phyloP scores from a whole-genome alignment of 202 grass and related monocot species.

The Setaria viridis region DNA sequence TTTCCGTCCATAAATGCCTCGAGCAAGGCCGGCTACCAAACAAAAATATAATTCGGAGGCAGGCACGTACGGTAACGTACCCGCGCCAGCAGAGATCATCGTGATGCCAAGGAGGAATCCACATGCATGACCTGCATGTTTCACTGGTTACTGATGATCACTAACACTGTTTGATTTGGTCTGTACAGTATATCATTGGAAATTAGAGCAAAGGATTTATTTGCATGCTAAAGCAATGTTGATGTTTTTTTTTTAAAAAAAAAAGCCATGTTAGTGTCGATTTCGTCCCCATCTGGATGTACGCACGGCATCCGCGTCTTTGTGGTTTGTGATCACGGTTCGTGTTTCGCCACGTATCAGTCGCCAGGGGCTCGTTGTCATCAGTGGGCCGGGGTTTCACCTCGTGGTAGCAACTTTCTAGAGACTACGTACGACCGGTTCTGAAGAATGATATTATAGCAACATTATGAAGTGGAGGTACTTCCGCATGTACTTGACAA shows the following conservation, averaged over 20 bases:
- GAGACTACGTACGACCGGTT: neutral
- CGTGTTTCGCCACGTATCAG: no score
- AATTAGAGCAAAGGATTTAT: no score
- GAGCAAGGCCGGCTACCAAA: neutral
- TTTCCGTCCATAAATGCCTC: constrained; percentile 12
- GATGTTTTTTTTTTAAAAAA: no score
- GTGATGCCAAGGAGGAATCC: constrained; percentile 33
- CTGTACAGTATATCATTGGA: no score
- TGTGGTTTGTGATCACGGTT: no score
- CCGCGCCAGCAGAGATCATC: constrained; percentile 15
- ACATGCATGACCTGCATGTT: constrained; percentile 38
- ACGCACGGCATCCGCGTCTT: no score
- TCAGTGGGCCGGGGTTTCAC: no score
- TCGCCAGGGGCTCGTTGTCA: no score
- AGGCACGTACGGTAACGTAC: neutral
- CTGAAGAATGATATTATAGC: neutral
- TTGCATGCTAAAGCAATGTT: no score
- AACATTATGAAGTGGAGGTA: neutral
- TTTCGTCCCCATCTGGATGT: no score
- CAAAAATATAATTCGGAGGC: neutral
- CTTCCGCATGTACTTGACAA: constrained; percentile 28
- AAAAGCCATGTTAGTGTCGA: no score
- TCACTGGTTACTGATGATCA: neutral
- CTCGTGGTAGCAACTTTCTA: neutral
- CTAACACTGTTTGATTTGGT: neutral